Base-by-base conservation (phyloP, 768 basidiomycete genomes). In the Stropharia rugosoannulata region DNA sequence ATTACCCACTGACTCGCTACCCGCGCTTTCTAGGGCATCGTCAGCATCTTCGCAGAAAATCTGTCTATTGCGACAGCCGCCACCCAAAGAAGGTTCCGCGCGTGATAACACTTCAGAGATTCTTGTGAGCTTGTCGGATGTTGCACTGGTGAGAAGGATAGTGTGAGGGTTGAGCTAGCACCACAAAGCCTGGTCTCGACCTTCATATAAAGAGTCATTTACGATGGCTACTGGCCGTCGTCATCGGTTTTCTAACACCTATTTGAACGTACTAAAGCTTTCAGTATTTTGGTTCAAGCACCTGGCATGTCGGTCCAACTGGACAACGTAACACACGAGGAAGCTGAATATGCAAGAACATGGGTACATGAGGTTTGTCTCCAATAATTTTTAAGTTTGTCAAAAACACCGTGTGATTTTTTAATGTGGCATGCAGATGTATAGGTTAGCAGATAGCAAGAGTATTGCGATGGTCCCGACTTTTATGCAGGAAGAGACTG, bases 371-470 rank as follows among this genome's bases (percentile, higher is more conserved):
- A 59, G 39, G 55, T 56, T 35, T 12, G 49, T 18, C 12, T 32
- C 5, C 9, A 4, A 22, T 43, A 15, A 7, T 2, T 18, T 22
- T 45, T 8, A 45, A 18, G 5, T 45, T 32, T 32, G n/a, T 25
- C 19, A 18, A 25, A 11, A 32, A 10, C 7, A 29, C 5, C 29
- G 32, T 19, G 10, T 25, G 35, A 48, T 22, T 18, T 27, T 32
- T 29, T 16, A 51, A 36, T 25, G 27, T 12, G 13, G 19, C 32
- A 16, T 37, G 25, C 37, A 63, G 60, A 61, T 61, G 62, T 59
- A 63, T 19, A 51, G 39, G 27, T 49, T 58, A 42, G 58, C 62
- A 29, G 59, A 61, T 42, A 39, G 54, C 11, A 63, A 63, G 43
- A 58, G 57, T 36, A 57, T 59, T 11, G 55, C 29, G 11, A 57